These are phyloP conservation scores for Capronia americana DNA, from an alignment of 2,329 filamentous ascomycete genomes.

Conservation along the genomic window DNA sequence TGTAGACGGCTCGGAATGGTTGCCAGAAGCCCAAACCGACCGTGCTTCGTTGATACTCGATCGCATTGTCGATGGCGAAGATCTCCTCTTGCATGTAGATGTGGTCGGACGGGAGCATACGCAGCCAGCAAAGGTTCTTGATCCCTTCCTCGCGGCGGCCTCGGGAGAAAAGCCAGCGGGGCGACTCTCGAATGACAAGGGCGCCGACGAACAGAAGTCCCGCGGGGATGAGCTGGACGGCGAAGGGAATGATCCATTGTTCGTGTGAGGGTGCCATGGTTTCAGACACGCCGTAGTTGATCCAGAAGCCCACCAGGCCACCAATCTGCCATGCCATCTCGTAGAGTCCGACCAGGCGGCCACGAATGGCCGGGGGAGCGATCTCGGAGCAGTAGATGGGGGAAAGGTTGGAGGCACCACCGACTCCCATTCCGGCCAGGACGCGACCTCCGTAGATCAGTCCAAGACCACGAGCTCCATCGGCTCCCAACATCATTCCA, in stretches of 20 bases:
- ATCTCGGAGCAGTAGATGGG: slow-evolving; percentile 68
- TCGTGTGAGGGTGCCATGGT: slow-evolving; percentile 45
- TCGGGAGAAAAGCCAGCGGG: slow-evolving; percentile 72
- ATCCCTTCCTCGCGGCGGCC: slow-evolving; percentile 72
- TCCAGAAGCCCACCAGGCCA: slow-evolving; percentile 60
- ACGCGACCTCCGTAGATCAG: slow-evolving; percentile 64
- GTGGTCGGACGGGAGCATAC: slow-evolving; percentile 50
- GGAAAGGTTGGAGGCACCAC: slow-evolving; percentile 62
- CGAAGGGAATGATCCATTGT: slow-evolving; percentile 53
- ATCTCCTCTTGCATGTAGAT: slow-evolving; percentile 77
- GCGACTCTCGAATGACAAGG: slow-evolving; percentile 68
- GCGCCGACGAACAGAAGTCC: slow-evolving; percentile 59
- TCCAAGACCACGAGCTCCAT: slow-evolving; percentile 66
- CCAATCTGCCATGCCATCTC: slow-evolving; percentile 63
- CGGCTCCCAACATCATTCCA: slow-evolving; percentile 74
- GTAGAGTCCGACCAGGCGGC: slow-evolving; percentile 64
- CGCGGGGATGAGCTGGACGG: slow-evolving; percentile 50
- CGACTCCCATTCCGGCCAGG: slow-evolving; percentile 63
- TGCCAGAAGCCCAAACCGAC: slow-evolving; percentile 78
- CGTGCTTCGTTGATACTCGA: slow-evolving; percentile 67
- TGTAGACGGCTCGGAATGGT: slow-evolving; percentile 66
- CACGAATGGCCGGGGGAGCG: slow-evolving; percentile 64
- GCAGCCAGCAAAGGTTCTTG: slow-evolving; percentile 57
- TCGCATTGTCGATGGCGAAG: slow-evolving; percentile 70
- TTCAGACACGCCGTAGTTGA: slow-evolving; percentile 62